Evolutionary conservation across 2,329 filamentous ascomycete genomes (phyloP).

Genomic region (Fusarium sp.): DNA sequence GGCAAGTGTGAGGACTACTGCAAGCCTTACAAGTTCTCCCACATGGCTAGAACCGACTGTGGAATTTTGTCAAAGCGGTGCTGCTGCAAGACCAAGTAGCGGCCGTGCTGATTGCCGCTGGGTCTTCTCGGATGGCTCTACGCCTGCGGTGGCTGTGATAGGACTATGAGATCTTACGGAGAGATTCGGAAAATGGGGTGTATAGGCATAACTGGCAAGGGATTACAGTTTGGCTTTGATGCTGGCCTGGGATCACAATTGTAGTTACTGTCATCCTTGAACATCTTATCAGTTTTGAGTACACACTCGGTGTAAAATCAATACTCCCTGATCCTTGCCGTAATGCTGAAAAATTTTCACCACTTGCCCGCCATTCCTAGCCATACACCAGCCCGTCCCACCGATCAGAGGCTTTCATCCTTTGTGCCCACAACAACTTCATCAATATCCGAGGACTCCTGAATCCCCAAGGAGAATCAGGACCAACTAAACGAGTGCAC

Average conservation of each 20-base stretch:
- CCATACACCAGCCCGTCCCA: neutral
- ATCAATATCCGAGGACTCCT: neutral
- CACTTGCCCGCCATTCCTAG: neutral
- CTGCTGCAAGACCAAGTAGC: constrained; percentile 8
- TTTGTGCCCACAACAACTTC: neutral
- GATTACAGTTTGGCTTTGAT: neutral
- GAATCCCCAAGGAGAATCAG: neutral
- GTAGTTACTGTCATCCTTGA: neutral
- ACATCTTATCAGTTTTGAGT: neutral
- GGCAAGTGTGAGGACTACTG: constrained; percentile 14
- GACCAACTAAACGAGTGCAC: neutral
- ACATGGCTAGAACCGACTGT: constrained; percentile 15
- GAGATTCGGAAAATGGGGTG: neutral
- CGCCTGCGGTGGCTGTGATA: neutral
- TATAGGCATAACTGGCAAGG: neutral
- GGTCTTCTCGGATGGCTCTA: neutral
- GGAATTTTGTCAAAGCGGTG: neutral
- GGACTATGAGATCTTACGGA: neutral
- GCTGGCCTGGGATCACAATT: neutral
- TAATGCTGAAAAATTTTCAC: neutral
- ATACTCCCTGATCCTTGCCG: neutral
- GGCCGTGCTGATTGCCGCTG: neutral
- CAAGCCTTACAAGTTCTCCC: constrained; percentile 13
- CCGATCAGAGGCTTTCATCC: neutral
- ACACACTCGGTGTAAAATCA: neutral